A percentile compares a stretch with the other conserved stretches of the same genome.
These are phyloP conservation scores for Suillus alpinus DNA, from an alignment of 768 basidiomycete genomes.

Conservation along the genomic window DNA sequence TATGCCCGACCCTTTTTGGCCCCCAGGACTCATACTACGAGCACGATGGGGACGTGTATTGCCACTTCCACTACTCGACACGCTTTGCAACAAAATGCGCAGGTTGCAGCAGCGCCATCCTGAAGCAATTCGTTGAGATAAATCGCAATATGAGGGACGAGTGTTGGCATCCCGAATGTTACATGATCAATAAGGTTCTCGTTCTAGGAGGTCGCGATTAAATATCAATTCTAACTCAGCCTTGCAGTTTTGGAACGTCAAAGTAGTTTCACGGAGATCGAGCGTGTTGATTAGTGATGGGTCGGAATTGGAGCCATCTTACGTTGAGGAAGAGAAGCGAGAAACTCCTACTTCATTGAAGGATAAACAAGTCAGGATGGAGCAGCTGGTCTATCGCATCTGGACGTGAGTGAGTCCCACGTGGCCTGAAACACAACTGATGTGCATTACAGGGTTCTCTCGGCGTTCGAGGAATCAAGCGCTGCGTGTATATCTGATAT, in stretches of 20 bases:
- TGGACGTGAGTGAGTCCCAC: conserved; percentile 76
- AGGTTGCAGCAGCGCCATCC: conserved; percentile 93
- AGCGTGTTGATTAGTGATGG: conserved; percentile 55
- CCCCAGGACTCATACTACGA: conserved; percentile 99
- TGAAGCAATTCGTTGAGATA: conserved; percentile 99
- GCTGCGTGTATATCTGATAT: conserved; percentile 99
- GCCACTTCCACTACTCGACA: conserved; percentile 99
- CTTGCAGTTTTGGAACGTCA: conserved; percentile 96
- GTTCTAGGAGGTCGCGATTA: conserved; percentile 2
- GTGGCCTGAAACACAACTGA: conserved; percentile 7
- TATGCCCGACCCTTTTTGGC: conserved; percentile 94
- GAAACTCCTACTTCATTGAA: conserved; percentile 80
- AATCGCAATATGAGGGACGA: conserved; percentile 98
- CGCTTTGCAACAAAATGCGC: conserved; percentile 98
- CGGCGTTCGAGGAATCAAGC: conserved; percentile 98
- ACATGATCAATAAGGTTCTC: conserved; percentile 98
- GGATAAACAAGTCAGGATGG: conserved; percentile 91
- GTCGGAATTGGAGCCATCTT: conserved; percentile 51
- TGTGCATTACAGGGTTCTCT: conserved; percentile 64
- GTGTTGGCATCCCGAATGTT: conserved; percentile 99
- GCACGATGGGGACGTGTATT: conserved; percentile 96
- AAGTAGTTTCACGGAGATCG: conserved; percentile 75
- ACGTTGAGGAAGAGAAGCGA: conserved; percentile 72
- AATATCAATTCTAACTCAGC: conserved; percentile 7
- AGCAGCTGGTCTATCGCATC: conserved; percentile 95